phyloP scores from a whole-genome alignment of 2,329 filamentous ascomycete species.

The Elsinoe arachidis region DNA sequence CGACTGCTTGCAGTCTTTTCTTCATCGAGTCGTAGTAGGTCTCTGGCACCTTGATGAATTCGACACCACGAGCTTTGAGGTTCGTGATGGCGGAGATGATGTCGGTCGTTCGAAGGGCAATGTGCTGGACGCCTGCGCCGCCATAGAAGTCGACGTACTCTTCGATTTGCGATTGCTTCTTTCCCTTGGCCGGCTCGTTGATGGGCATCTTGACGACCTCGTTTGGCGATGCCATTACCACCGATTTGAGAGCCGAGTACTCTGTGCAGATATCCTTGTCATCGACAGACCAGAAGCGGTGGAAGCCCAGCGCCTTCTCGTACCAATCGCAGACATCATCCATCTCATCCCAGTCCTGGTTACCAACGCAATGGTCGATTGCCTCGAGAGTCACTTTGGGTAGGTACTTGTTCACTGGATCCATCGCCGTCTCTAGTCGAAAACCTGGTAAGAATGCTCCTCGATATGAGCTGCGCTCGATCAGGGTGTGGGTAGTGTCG shows the following conservation, averaged over 20 bases:
- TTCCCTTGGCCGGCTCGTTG: slow-evolving; percentile 86
- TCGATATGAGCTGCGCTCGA: slow-evolving; percentile 61
- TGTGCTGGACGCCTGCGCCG: slow-evolving; percentile 86
- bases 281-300: slow-evolving; percentile 96
- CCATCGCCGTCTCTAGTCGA: slow-evolving; percentile 42
- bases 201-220: slow-evolving; percentile 95
- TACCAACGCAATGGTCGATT: slow-evolving; percentile 95
- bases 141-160: slow-evolving; percentile 81
- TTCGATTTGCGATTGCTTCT: slow-evolving; percentile 89
- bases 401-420: slow-evolving; percentile 43
- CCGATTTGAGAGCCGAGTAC: slow-evolving; percentile 76
- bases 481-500: slow-evolving; percentile 87
- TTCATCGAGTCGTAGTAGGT: slow-evolving; percentile 79
- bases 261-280: slow-evolving; percentile 89
- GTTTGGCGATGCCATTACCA: slow-evolving; percentile 83
- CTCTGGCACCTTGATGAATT: slow-evolving; percentile 84
- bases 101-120: slow-evolving; percentile 72
- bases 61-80: slow-evolving; percentile 75
- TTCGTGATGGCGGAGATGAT: slow-evolving; percentile 71
- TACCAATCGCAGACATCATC: slow-evolving; percentile 60
- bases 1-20: slow-evolving; percentile 56
- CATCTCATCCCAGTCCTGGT: slow-evolving; percentile 93
- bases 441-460: slow-evolving; percentile 81
- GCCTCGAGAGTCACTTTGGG: slow-evolving; percentile 60
- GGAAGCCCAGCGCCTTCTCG: slow-evolving; percentile 81